Conservation (phyloP, 345 rosid species). For the Kandelia obovata region DNA sequence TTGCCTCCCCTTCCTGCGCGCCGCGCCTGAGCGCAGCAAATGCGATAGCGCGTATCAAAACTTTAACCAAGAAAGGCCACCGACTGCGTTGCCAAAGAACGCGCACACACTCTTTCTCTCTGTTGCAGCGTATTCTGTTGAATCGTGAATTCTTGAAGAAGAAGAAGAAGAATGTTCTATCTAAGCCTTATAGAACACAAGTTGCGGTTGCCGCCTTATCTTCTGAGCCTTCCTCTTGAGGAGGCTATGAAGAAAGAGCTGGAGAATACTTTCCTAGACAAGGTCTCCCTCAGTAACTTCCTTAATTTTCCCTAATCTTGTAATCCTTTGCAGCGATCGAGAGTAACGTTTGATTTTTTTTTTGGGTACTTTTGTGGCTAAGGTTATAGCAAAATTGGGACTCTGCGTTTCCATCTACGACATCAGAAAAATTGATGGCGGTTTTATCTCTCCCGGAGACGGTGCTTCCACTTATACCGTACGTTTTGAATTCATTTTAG, state of each 20-base stretch:
- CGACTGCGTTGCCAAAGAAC: no score
- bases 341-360: neutral
- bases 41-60: no score
- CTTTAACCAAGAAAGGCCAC: no score
- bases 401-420: constrained; percentile 78
- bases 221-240: constrained; percentile 57
- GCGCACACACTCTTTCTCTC: no score
- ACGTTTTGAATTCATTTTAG: no score
- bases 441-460: no score
- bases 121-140: no score
- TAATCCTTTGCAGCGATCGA: neutral
- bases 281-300: constrained; percentile 38
- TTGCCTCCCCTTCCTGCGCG: no score
- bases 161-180: constrained; percentile 47
- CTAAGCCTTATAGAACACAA: constrained; percentile 78
- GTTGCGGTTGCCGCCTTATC: constrained; percentile 68
- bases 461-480: no score
- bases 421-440: neutral
- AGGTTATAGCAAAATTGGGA: constrained; percentile 76
- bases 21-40: no score
- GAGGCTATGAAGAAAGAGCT: constrained; percentile 64
- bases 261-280: constrained; percentile 64
- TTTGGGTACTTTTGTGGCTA: constrained; percentile 11
- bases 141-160: no score
- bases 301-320: neutral